These are phyloP conservation scores for Salix udensis DNA, from an alignment of 345 rosid species.

Conservation along the genomic window DNA sequence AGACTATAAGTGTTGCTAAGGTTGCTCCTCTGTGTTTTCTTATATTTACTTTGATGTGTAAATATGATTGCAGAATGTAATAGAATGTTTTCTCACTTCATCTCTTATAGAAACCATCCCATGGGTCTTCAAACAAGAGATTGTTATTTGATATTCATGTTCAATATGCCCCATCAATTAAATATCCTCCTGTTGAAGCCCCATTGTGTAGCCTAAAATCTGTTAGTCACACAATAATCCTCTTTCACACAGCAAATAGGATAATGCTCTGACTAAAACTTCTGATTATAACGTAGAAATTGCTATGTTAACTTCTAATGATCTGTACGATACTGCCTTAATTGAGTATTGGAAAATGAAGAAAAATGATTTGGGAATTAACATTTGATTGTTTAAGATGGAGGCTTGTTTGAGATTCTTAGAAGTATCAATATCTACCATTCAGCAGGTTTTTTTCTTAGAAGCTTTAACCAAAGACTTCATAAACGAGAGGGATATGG, in stretches of 20 bases:
- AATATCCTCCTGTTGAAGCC: not conserved
- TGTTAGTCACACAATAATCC: not conserved
- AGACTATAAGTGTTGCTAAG: constrained; percentile 96
- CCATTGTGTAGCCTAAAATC: not conserved
- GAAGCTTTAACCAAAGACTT: too few species aligned
- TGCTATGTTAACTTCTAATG: not conserved
- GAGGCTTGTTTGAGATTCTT: too few species aligned
- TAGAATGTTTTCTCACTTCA: not conserved
- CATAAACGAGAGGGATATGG: too few species aligned
- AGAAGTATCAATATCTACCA: too few species aligned
- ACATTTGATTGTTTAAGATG: not conserved
- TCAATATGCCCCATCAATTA: not conserved
- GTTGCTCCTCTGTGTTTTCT: constrained; percentile 30
- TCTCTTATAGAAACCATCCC: not conserved
- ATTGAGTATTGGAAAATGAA: not conserved
- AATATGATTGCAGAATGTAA: not conserved
- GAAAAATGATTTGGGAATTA: not conserved
- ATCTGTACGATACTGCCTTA: not conserved
- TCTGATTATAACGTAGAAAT: not conserved
- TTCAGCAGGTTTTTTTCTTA: too few species aligned
- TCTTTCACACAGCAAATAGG: not conserved
- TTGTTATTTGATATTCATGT: not conserved
- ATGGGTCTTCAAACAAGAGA: not conserved
- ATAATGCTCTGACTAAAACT: too few species aligned
- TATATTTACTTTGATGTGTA: constrained; percentile 1